Base-by-base conservation (phyloP, 176 grass and related monocot genomes). In the Paspalum notatum region DNA sequence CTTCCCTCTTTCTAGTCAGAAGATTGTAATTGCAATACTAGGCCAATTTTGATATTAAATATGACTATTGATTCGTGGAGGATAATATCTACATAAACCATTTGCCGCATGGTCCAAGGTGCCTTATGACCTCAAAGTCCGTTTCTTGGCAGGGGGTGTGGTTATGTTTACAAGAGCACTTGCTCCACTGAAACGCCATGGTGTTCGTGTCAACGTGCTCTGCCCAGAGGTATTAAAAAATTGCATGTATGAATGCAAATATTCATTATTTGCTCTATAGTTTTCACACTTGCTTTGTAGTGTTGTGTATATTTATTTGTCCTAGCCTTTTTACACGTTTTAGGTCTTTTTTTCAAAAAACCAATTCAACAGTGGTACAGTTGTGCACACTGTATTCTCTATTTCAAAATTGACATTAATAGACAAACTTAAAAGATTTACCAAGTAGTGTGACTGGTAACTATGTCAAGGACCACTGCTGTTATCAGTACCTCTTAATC, bases 121-220 rank as follows among this genome's bases (percentile, higher is more conserved):
- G 61, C 5, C 32, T 16, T 71, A n/a, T 85, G 39, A 66, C 52
- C 22, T 39, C 24, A 80, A 66, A 76, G 13, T 68, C 82, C 17
- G 37, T 89, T 81, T 77, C 68, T 82, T 77, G 80, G 57, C 88
- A 98, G 95, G 86, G 83, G 95, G 92, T 68, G 90, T 98, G 70
- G 84, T 98, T 83, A 79, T 98, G 79, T 98, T 98, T 88, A 94
- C 95, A 45, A 88, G 95, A 89, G 58, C 95, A 83, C 95, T 98
- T 70, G 82, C 84, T 85, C 84, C 90, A 74, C 51, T 98, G 80
- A 98, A 93, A 82, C 90, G 62, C 47, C 66, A 72, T 37, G 92
- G 92, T 61, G 82, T 98, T 69, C 95, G 95, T 86, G 92, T 98
- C 62, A 98, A 98, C 66, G 95, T 91, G 66, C 82, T 98, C 9